phyloP scores from a whole-genome alignment of 768 basidiomycete species.

The Sarcomyxa edulis region DNA sequence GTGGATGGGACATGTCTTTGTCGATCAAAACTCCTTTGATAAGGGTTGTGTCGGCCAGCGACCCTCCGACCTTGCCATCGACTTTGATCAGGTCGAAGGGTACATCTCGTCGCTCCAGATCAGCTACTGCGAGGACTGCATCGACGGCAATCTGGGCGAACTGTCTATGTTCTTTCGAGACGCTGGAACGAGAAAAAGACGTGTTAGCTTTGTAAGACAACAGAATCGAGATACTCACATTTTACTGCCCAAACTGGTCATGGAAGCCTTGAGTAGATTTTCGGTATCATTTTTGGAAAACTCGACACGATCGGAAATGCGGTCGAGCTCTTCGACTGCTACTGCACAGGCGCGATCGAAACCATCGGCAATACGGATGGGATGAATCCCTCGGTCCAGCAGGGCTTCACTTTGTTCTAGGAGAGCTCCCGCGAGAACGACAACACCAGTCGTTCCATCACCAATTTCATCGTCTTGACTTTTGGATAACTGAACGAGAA shows the following conservation, averaged over 20 bases:
- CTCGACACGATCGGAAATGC: conserved; percentile 84
- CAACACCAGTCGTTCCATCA: conserved; percentile 98
- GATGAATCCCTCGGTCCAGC: conserved; percentile 99
- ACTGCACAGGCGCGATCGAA: conserved; percentile 93
- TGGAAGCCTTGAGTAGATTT: conserved; percentile 90
- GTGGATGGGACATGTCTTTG: conserved; percentile 99
- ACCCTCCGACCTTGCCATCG: conserved; percentile 97
- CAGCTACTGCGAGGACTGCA: conserved; percentile 91
- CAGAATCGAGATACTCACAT: conserved; percentile 55
- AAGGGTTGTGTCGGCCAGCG: conserved; percentile 89
- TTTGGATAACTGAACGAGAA: conserved; percentile 93
- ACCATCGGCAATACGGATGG: conserved; percentile 97
- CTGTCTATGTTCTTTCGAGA: conserved; percentile 92
- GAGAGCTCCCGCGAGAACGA: conserved; percentile 96
- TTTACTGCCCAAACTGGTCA: conserved; percentile 96
- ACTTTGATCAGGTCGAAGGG: conserved; percentile 99
- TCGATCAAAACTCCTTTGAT: conserved; percentile 98
- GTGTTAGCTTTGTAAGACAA: neutral
- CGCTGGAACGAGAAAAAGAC: conserved; percentile 42
- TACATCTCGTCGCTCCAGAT: conserved; percentile 91
- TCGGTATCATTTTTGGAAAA: conserved; percentile 78
- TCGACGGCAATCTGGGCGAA: conserved; percentile 99
- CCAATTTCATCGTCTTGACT: conserved; percentile 99
- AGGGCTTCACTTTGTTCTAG: conserved; percentile 91
- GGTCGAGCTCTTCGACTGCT: conserved; percentile 86